A percentile compares a stretch with the other conserved stretches of the same genome.
phyloP scores from a whole-genome alignment of 805 yeast genomes.

The Candida insectalens region DNA sequence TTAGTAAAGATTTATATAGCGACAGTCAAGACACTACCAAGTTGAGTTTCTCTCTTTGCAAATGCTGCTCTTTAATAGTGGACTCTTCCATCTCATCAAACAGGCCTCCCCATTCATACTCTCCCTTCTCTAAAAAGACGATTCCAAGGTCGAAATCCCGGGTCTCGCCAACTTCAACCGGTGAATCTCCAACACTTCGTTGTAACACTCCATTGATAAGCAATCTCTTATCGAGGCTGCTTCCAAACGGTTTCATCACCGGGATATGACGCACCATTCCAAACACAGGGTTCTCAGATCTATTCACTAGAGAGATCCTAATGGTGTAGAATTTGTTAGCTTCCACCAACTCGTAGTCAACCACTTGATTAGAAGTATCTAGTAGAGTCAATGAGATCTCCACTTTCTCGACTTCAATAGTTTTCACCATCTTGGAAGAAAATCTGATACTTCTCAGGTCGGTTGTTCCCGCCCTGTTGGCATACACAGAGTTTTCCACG shows the following conservation, averaged over 20 bases:
- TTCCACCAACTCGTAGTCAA: slow-evolving; percentile 23
- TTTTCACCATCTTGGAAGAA: slow-evolving; percentile 48
- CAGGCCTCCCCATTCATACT: slow-evolving; percentile 69
- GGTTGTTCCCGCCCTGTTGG: slow-evolving; percentile 41
- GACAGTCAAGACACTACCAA: slow-evolving; percentile 11
- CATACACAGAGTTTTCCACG: slow-evolving; percentile 18
- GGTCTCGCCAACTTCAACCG: slow-evolving; percentile 33
- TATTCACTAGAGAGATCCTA: slow-evolving; percentile 40
- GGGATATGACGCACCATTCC: slow-evolving; percentile 60
- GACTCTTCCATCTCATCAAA: slow-evolving; percentile 34
- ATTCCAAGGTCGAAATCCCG: slow-evolving; percentile 41
- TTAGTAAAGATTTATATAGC: background rate
- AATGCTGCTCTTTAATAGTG: slow-evolving; percentile 23
- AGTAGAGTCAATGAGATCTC: slow-evolving; percentile 28
- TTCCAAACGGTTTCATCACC: slow-evolving; percentile 22
- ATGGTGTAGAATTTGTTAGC: slow-evolving; percentile 44
- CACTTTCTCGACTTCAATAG: slow-evolving; percentile 40
- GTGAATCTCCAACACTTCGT: slow-evolving; percentile 30
- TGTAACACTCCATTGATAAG: slow-evolving; percentile 70
- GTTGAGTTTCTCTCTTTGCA: slow-evolving; percentile 29
- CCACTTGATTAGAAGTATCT: slow-evolving; percentile 5
- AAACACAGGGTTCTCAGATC: slow-evolving; percentile 27
- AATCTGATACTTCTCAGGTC: slow-evolving; percentile 61
- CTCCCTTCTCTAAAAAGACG: slow-evolving; percentile 65
- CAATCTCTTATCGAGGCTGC: slow-evolving; percentile 42